Base-by-base conservation (phyloP, 495 filamentous ascomycete species). In the Glutinoglossum americanum region DNA sequence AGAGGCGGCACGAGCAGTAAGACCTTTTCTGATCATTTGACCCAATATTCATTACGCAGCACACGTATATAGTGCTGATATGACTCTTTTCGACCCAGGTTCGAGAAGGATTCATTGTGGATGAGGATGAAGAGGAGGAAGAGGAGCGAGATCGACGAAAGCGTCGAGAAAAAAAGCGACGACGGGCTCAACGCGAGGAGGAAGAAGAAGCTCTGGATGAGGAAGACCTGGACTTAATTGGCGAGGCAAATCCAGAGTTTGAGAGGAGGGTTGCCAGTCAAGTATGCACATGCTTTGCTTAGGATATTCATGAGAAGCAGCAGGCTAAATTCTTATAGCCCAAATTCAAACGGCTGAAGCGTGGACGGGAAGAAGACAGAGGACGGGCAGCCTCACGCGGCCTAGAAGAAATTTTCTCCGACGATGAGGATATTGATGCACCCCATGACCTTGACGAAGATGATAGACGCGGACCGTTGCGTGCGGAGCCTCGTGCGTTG, bases 181-280 rank as follows among this genome's bases (percentile, higher is more conserved):
- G 79, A 62, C 72, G 84, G 41, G 75, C 79, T 51, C 78, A 82
- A 61, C 80, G 83, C 53, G 84, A 87, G 59, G 85, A 86, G 56
- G 89, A 93, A 61, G 90, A 94, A 65, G 90, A 88, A 55, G 79
- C 78, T 48, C 76, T 98, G 17, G 93, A 97, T 62, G 90, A 95
- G 57, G 92, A 98, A 70, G 92, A 98, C 76, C 70, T 98, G 54
- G 93, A 97, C 68, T 74, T 98, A 35, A 94, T 98, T 61, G 88
- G 85, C 6, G 84, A 88, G 63, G 76, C 77, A 55, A 77, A 78
- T 62, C 84, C 84, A 1, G 79, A 81, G 37, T 79, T 79, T 64
- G 79, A 85, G 62, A 77, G 80, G 21, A 76, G 78, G 57, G 69
- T 76, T 28, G 67, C 80, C 30, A 66, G 78, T 48, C 77, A 87